Evolutionary conservation across 495 filamentous ascomycete species (phyloP).

Genomic region (Penicillium maclennaniae): DNA sequence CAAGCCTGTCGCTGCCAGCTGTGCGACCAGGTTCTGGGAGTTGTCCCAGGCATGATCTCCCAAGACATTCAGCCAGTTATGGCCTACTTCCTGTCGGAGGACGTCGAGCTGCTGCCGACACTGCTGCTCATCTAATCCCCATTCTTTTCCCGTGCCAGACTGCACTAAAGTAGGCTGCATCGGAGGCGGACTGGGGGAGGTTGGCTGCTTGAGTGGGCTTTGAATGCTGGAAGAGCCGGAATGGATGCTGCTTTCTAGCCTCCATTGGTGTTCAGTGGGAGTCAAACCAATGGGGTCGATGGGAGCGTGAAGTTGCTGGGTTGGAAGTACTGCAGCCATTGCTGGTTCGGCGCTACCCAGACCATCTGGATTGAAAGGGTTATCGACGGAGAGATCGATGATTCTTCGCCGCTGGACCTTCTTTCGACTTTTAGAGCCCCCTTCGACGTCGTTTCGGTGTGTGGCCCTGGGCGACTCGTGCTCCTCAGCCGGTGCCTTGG

Average conservation of each 20-base stretch:
- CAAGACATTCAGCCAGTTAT: constrained; percentile 78
- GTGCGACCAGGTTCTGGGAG: constrained; percentile 26
- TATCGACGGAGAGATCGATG: constrained; percentile 71
- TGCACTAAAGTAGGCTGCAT: constrained; percentile 14
- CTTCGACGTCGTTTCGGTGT: constrained; percentile 27
- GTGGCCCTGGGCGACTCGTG: constrained; percentile 45
- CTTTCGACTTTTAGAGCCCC: constrained; percentile 42
- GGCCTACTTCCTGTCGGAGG: constrained; percentile 76
- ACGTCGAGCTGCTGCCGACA: constrained; percentile 84
- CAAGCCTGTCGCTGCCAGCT: constrained; percentile 31
- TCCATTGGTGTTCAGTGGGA: constrained; percentile 34
- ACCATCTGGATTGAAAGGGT: constrained; percentile 39
- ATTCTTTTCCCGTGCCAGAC: constrained; percentile 39
- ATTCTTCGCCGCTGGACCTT: constrained; percentile 68
- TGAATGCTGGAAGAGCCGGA: constrained; percentile 30
- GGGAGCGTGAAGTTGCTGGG: constrained; percentile 33
- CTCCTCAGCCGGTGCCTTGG: constrained; percentile 49
- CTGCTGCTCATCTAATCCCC: constrained; percentile 68
- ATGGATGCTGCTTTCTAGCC: constrained; percentile 33
- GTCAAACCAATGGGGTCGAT: constrained; percentile 25
- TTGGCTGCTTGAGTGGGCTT: constrained; percentile 16
- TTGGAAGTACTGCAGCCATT: constrained; percentile 27
- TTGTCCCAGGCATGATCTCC: constrained; percentile 68
- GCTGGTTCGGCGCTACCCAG: constrained; percentile 29
- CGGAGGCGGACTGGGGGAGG: constrained; percentile 15